Conservation (phyloP, 495 filamentous ascomycete genomes). For the Pyronema omphalodes region DNA sequence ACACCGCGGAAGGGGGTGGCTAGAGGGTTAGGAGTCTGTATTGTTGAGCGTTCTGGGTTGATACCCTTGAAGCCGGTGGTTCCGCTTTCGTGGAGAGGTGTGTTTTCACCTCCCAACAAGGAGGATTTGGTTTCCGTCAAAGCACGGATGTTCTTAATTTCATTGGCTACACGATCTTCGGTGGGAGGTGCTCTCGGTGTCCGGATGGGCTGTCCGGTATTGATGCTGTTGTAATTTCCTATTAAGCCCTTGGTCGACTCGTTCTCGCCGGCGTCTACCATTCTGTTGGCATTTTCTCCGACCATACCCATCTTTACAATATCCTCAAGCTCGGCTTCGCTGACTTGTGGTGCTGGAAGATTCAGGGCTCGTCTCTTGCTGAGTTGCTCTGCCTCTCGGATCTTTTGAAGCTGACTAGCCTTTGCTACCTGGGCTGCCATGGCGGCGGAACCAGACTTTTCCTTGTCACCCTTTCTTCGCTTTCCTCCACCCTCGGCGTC, state of each 20-base stretch:
- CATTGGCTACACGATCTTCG: constrained; percentile 89
- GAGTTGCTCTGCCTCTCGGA: constrained; percentile 89
- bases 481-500: constrained; percentile 73
- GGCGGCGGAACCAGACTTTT: constrained; percentile 59
- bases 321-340: constrained; percentile 82
- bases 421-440: constrained; percentile 76
- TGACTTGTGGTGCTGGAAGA: constrained; percentile 76
- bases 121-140: constrained; percentile 93
- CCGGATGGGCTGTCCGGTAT: constrained; percentile 69
- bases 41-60: constrained; percentile 57
- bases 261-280: constrained; percentile 63
- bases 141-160: constrained; percentile 84
- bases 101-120: constrained; percentile 84
- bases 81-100: constrained; percentile 57
- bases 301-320: constrained; percentile 98
- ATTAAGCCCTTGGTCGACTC: constrained; percentile 71
- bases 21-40: constrained; percentile 84
- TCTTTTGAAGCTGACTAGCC: constrained; percentile 87
- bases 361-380: constrained; percentile 69
- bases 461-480: constrained; percentile 45
- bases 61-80: constrained; percentile 83
- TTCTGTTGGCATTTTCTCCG: constrained; percentile 64
- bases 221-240: constrained; percentile 63
- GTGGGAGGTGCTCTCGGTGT: constrained; percentile 80
- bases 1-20: constrained; percentile 70